Percentiles rank a stretch among this genome's conserved stretches.
Evolutionary conservation across 139 green algal genomes (phyloP).

Genomic region (Picochlorum sp.): DNA sequence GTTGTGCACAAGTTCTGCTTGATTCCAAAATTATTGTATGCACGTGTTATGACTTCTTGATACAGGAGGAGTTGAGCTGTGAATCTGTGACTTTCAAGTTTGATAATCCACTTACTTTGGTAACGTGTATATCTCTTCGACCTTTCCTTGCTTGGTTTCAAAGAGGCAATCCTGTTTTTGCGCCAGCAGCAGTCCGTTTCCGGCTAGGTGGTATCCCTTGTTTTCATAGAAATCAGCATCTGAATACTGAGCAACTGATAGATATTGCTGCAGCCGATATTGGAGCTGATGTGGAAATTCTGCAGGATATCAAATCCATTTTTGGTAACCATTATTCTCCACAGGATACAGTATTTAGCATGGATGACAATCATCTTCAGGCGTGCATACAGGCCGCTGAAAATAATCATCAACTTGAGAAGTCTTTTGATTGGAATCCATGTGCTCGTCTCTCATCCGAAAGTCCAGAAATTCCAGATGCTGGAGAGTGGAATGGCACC

Average conservation of each 20-base stretch:
- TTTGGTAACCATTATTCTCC: background rate
- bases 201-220: conserved; percentile 10
- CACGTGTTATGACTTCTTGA: too few species aligned
- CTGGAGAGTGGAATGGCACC: background rate
- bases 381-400: background rate
- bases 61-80: background rate
- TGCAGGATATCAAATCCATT: too few species aligned
- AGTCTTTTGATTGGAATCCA: background rate
- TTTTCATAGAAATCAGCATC: background rate
- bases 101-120: conserved; percentile 26
- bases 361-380: background rate
- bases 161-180: conserved; percentile 19
- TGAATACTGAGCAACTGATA: background rate
- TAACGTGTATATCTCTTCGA: conserved; percentile 16
- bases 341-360: background rate
- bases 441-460: background rate
- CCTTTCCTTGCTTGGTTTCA: conserved; percentile 33
- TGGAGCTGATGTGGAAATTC: background rate
- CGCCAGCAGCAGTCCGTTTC: conserved; percentile 10
- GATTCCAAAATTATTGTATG: too few species aligned
- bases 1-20: too few species aligned
- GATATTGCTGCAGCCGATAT: background rate
- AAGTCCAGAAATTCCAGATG: background rate
- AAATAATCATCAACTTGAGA: background rate
- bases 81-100: conserved; percentile 21